Evolutionary conservation across 805 yeast genomes (phyloP).

Genomic region (Starmerella apis): DNA sequence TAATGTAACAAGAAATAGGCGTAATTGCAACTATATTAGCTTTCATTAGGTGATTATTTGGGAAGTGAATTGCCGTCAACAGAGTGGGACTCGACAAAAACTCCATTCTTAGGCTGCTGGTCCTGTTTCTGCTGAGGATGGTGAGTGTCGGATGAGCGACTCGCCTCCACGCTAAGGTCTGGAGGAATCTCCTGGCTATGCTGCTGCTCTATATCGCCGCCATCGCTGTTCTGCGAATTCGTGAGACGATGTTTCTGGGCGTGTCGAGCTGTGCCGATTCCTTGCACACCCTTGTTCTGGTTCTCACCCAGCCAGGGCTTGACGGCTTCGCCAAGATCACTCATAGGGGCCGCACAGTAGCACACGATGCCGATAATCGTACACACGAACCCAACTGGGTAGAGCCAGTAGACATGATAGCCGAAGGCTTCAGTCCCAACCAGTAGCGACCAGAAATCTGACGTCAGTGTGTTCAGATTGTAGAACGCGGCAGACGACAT

Average conservation of each 20-base stretch:
- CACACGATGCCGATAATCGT: conserved; percentile 36
- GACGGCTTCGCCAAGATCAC: conserved; percentile 33
- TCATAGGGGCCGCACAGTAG: conserved; percentile 34
- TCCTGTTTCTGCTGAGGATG: too few species aligned
- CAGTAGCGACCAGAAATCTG: conserved; percentile 39
- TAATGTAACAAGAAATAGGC: too few species aligned
- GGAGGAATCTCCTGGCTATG: background rate
- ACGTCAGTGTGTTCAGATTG: conserved; percentile 36
- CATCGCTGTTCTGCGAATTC: background rate
- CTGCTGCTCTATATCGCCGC: background rate
- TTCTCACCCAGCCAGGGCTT: conserved; percentile 38
- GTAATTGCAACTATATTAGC: background rate
- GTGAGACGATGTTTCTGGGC: background rate
- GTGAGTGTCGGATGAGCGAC: too few species aligned
- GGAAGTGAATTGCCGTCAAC: background rate
- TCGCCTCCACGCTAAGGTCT: too few species aligned
- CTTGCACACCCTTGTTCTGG: conserved; percentile 31
- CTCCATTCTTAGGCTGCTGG: background rate
- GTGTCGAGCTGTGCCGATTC: conserved; percentile 30
- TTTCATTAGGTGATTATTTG: background rate
- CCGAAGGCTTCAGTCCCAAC: conserved; percentile 39
- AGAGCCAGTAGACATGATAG: conserved; percentile 38
- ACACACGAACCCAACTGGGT: conserved; percentile 39
- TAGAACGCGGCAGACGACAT: conserved; percentile 41
- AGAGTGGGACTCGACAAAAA: background rate